Base-by-base conservation (phyloP, 495 filamentous ascomycete species). In the Aspergillus avenaceus region DNA sequence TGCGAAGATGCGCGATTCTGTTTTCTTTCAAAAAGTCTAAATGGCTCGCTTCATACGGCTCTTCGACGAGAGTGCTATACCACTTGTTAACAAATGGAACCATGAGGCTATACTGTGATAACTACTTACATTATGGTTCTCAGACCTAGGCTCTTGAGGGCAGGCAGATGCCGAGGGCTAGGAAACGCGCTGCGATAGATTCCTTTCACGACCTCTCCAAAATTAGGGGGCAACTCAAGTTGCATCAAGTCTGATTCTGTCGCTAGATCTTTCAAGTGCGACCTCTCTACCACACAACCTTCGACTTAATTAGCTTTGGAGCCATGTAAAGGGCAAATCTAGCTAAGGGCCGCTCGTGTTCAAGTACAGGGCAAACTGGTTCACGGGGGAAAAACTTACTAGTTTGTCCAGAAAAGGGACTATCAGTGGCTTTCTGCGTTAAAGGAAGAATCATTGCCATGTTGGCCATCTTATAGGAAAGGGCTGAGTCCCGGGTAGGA, bases 121-220 rank as follows among this genome's bases (percentile, higher is more conserved):
- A n/a, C 26, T 31, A 75, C 80, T 63, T 69, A 89, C 86, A 95
- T 68, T 26, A 95, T 80, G 21, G 84, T 90, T 68, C 84, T 88
- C 49, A 95, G 65, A 9, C 78, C 69, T 24, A 95, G 72, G 8
- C 60, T 70, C 48, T 77, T 71, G 31, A 95, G 67, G 49, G 85
- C 87, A 6, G 66, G 67, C 48, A 86, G 81, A 59, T 91, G 83
- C 38, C 79, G 74, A 5, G 67, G 55, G 38, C 77, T 66, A 1
- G 90, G 90, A 55, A 86, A 93, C 37, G 81, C 81, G 59, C 85
- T 88, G n/a, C 90, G 81, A 59, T 86, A 95, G 5, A 95, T 73
- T 8, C 83, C 84, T 4, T 77, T 74, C 6, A 79, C 68, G 8
- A 89, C 83, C 32, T 77, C 63, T 22, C 79, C 84, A 55, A 87